These are phyloP conservation scores for Alternaria viburni DNA, from an alignment of 2,329 filamentous ascomycete species.

Conservation along the genomic window DNA sequence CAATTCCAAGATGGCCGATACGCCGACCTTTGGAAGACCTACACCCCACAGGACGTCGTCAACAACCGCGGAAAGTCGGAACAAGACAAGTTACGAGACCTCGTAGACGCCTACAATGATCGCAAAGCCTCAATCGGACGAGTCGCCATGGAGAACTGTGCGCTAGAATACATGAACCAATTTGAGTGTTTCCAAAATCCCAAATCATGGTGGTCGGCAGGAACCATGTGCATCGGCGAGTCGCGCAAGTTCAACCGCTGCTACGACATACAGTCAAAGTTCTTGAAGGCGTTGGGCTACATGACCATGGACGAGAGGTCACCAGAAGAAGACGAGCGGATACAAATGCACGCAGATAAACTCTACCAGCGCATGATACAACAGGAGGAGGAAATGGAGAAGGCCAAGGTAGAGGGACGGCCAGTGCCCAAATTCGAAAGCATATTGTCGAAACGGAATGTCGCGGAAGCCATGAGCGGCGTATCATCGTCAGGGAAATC, in stretches of 20 bases:
- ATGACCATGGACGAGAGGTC: conserved; percentile 69
- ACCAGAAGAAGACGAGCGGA: conserved; percentile 75
- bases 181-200: conserved; percentile 81
- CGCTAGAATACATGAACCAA: conserved; percentile 82
- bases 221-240: conserved; percentile 83
- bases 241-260: conserved; percentile 82
- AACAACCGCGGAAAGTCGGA: conserved; percentile 74
- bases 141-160: conserved; percentile 92
- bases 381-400: conserved; percentile 77
- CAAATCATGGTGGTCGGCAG: conserved; percentile 64
- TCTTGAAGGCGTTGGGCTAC: conserved; percentile 90
- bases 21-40: conserved; percentile 92
- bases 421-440: conserved; percentile 65
- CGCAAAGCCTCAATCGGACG: conserved; percentile 77
- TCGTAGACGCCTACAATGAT: conserved; percentile 84
- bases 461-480: conserved; percentile 34
- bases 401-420: conserved; percentile 65
- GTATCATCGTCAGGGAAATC: conserved; percentile 11
- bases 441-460: conserved; percentile 53
- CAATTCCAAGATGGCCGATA: conserved; percentile 74
- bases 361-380: conserved; percentile 86
- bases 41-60: conserved; percentile 74
- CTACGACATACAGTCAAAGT: conserved; percentile 88
- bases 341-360: conserved; percentile 94
- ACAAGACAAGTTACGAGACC: conserved; percentile 78